phyloP scores from a whole-genome alignment of 192 early-diverging fungal species.

The Backusella sp. region DNA sequence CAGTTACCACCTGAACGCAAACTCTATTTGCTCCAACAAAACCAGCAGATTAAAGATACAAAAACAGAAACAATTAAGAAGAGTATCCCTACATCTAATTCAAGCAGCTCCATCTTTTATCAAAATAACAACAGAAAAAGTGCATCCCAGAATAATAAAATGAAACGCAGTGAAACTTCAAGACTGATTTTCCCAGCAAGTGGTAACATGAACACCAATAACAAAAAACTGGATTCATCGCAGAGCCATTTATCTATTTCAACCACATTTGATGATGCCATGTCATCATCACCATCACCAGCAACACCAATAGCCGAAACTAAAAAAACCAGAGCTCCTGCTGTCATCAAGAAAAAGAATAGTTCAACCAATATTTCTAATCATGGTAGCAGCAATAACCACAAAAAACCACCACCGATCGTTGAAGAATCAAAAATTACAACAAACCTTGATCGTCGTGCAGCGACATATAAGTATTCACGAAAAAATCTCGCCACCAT shows the following conservation, averaged over 20 bases:
- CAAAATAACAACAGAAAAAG: background rate
- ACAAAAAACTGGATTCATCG: background rate
- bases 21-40: slow-evolving; percentile 37
- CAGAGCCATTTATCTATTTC: background rate
- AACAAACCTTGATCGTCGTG: background rate
- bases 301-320: background rate
- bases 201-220: background rate
- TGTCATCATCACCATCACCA: background rate
- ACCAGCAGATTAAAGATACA: slow-evolving; percentile 32
- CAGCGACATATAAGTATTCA: slow-evolving; percentile 26
- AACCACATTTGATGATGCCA: background rate
- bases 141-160: background rate
- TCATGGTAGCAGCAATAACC: background rate
- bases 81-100: slow-evolving; percentile 10
- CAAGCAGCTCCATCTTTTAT: slow-evolving; percentile 12
- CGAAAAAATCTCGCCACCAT: slow-evolving; percentile 10
- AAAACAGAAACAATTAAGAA: background rate
- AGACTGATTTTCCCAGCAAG: background rate
- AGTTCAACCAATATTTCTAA: no score
- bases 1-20: slow-evolving; percentile 40
- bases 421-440: background rate
- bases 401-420: background rate
- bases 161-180: slow-evolving; percentile 18
- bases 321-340: background rate
- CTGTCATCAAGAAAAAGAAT: background rate